Base-by-base conservation (phyloP, 306 rosid genomes). In the Sindora glabra region DNA sequence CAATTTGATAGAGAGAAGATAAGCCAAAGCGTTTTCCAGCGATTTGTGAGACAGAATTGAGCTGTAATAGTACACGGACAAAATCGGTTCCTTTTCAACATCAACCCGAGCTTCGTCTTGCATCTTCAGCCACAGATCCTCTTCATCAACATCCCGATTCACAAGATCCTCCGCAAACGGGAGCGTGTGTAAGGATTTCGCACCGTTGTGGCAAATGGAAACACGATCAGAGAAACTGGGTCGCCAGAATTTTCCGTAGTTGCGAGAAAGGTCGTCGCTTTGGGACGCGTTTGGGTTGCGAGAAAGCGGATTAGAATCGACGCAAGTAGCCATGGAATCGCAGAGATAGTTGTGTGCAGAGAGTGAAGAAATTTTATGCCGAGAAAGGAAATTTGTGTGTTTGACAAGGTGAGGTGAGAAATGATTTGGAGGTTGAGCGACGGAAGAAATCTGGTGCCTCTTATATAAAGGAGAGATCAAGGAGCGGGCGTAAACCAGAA, bases 121-220 rank as follows among this genome's bases (percentile, higher is more conserved):
- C 76, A 89, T 83, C 62, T 71, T 71, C 49, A 10, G n/a, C 98
- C 98, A 91, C 6, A 83, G 46, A 66, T 86, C 78, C 24, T 14
- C 33, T 3, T 41, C 75, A 8, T 32, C 62, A 2, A 38, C 77
- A 1, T 56, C 56, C 12, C n/a, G n/a, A n/a, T 2, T 44, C 8
- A 50, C 70, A 33, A 23, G 37, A 44, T 72, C 69, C 3, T 80
- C 77, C 23, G 19, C 47, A 25, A 66, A 13, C 16, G 63, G 34
- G 24, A 50, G 48, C 6, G 81, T 68, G 10, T 76, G 74, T 0
- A 73, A 24, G 56, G 34, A 37, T 5, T 57, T 74, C 1, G 74
- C 37, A 6, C 59, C 21, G 32, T 38, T 67, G 13, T 49, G 77
- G 69, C 40, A 59, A 56, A 67, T 37, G 72, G 81, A 55, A 37